Evolutionary conservation across 345 rosid species (phyloP).

Genomic region (rapeseed (Brassica napus)): Da-Ae NC_063443.1:16174001-16174500

Average conservation of each 20-base stretch:
- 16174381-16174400: no score
- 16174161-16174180: conserved; percentile 81
- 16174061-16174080: not conserved
- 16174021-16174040: not conserved
- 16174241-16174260: conserved; percentile 71
- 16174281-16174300: conserved; percentile 60
- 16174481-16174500: no score
- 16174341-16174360: no score
- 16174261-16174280: conserved; percentile 67
- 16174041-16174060: not conserved
- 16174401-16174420: no score
- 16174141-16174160: conserved; percentile 92
- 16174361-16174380: no score
- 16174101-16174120: conserved; percentile 18
- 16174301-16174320: not conserved
- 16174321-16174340: not conserved
- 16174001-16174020: not conserved
- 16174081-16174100: not conserved
- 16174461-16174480: no score
- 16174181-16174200: conserved; percentile 67
- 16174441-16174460: no score
- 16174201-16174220: conserved; percentile 39
- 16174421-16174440: no score
- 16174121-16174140: conserved; percentile 68
- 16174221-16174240: conserved; percentile 42